Evolutionary conservation across 2,329 filamentous ascomycete species (phyloP).

Genomic region (Phaeosphaeria sp.): DNA sequence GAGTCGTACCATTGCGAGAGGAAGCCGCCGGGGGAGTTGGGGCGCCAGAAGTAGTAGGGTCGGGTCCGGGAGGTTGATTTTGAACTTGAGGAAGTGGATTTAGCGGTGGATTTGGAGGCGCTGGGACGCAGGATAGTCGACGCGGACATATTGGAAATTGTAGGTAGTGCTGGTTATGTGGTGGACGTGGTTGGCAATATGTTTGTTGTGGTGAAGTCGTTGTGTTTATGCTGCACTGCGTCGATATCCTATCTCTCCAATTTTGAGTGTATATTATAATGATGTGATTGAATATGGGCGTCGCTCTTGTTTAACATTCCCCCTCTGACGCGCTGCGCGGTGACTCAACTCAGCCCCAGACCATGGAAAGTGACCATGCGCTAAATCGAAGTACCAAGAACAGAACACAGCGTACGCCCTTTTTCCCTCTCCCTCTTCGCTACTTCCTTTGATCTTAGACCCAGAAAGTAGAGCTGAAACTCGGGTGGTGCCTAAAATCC

Average conservation of each 20-base stretch:
- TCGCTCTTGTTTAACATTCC: slow-evolving; percentile 2
- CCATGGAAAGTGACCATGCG: neutral
- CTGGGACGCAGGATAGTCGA: neutral
- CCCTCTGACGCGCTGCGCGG: too few relatives aligned
- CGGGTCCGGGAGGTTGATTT: neutral
- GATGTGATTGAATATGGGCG: neutral
- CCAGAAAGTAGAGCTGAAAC: too few relatives aligned
- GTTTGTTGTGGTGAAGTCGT: neutral
- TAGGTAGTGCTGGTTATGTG: neutral
- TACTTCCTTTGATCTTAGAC: too few relatives aligned
- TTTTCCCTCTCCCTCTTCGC: neutral
- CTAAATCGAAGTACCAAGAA: neutral
- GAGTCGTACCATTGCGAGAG: slow-evolving; percentile 69
- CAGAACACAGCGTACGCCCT: neutral
- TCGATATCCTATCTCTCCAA: neutral
- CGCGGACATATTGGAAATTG: neutral
- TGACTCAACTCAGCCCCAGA: neutral
- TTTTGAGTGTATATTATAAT: neutral
- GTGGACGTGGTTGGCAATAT: neutral
- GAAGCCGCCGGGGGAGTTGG: slow-evolving; percentile 54
- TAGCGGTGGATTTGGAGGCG: neutral
- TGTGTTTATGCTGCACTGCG: neutral
- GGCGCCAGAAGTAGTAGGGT: slow-evolving; percentile 39
- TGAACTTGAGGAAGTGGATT: neutral
- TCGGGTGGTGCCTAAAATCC: too few relatives aligned